Evolutionary conservation across 306 rosid species (phyloP), one percentile per base, ranked within the genome.

Genomic region (Betula pendula): DNA sequence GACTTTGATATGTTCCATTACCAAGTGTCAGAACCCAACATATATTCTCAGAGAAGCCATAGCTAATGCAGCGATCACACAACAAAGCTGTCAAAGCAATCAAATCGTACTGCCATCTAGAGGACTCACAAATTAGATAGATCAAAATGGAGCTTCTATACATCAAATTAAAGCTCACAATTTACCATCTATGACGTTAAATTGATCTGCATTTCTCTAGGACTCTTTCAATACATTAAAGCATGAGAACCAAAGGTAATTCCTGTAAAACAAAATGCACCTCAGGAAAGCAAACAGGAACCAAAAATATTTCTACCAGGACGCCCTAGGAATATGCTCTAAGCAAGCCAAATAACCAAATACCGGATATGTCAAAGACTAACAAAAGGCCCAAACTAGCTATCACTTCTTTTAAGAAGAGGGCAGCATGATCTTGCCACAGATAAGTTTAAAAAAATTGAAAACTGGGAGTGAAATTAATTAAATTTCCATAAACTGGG

Each of bases 1-100:
- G 42, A 33, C 20, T 56, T 24, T 48, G 52, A 74, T 31, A 19
- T 19, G 27, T 74, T 70, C 24, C 24, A 67, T 71, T 52, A 78
- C 60, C 49, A 60, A 77, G 75, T 75, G 31, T 67, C 80, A 35
- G 16, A 76, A 0, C 22, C 63, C 44, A 65, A 44, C 55, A 80
- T 59, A 45, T 78, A 44, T 65, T 38, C 24, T n/a, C 25, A 29
- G 74, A 69, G 58, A 52, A 71, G 10, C 42, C 33, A 65, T 42
- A 60, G 82, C n/a, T n/a, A 50, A 29, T 24, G 47, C 25, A 62
- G 68, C 27, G 24, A 35, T 7, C 27, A 35, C 70, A 31, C 6
- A 19, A 33, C 55, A 74, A 43, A 52, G 67, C 75, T 31, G 25
- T 52, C 48, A 68, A 33, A 55, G 65, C 43, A 77, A 65, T 65